Conservation (phyloP, 108 stramenopile species). For the Schizochytrium sp. region DNA sequence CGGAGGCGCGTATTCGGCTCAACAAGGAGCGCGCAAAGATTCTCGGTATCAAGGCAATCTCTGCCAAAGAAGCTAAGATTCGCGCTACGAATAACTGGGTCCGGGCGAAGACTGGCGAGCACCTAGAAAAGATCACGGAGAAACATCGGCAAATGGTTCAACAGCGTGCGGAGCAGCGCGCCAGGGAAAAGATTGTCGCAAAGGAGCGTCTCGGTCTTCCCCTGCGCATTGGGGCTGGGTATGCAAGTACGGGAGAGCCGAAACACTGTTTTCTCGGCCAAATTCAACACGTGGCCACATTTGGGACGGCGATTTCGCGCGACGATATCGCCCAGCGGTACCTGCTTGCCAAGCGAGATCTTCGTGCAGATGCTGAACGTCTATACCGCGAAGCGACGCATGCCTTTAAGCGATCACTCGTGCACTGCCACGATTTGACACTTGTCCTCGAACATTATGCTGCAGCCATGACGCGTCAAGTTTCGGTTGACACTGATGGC, state of each 20-base stretch:
- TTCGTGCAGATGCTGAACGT: slow-evolving; percentile 30
- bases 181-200: slow-evolving; percentile 31
- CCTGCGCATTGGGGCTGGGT: slow-evolving; percentile 40
- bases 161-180: slow-evolving; percentile 22
- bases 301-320: slow-evolving; percentile 2
- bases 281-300: slow-evolving; percentile 43
- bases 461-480: neutral
- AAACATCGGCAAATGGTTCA: slow-evolving; percentile 31
- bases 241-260: slow-evolving; percentile 10
- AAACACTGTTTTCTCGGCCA: slow-evolving; percentile 38
- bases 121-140: slow-evolving; percentile 32
- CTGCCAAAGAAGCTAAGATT: slow-evolving; percentile 38
- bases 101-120: neutral
- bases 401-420: slow-evolving; percentile 24
- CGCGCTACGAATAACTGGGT: slow-evolving; percentile 30
- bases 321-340: slow-evolving; percentile 32
- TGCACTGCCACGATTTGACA: neutral
- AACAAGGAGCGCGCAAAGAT: slow-evolving; percentile 34
- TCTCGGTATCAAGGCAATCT: slow-evolving; percentile 13
- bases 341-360: neutral
- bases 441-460: slow-evolving; percentile 20
- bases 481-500: neutral
- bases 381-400: slow-evolving; percentile 29
- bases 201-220: slow-evolving; percentile 17
- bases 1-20: slow-evolving; percentile 27